Conservation (phyloP, 1,284 basidiomycete genomes). For the Leccinum subrobustum region DNA sequence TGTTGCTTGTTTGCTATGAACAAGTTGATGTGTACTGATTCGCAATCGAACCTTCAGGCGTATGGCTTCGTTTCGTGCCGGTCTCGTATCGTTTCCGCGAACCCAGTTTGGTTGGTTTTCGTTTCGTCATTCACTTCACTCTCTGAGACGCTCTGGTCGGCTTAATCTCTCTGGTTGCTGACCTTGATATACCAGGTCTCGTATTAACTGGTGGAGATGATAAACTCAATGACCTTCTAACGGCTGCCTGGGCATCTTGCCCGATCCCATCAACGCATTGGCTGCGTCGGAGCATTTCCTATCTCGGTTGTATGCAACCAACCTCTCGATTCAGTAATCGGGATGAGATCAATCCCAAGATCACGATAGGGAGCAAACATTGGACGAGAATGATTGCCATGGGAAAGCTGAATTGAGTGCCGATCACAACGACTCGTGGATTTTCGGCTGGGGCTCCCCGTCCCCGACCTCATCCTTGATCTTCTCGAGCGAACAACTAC, state of each 20-base stretch:
- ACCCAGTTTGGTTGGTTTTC: slow-evolving; percentile 13
- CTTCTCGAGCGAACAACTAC: no score
- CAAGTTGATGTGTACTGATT: no score
- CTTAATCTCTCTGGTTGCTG: neutral
- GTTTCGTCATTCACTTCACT: neutral
- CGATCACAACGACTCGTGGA: slow-evolving; percentile 15
- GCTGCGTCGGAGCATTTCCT: no score
- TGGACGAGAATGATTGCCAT: slow-evolving; percentile 26
- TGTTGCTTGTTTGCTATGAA: neutral
- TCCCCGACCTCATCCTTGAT: no score
- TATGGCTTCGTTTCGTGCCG: neutral
- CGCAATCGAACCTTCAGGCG: no score
- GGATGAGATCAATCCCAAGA: slow-evolving; percentile 25
- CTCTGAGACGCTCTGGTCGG: neutral
- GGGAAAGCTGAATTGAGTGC: slow-evolving; percentile 28
- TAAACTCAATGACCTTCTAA: slow-evolving; percentile 19
- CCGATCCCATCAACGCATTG: no score
- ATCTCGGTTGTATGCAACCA: neutral
- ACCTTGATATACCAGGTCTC: slow-evolving; percentile 3
- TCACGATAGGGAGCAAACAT: slow-evolving; percentile 24
- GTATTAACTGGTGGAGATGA: slow-evolving; percentile 17
- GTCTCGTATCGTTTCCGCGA: slow-evolving; percentile 11
- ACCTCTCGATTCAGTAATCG: slow-evolving; percentile 27
- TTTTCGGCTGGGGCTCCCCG: slow-evolving; percentile 6
- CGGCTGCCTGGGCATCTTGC: slow-evolving; percentile 11